Base-by-base conservation (phyloP, 257 asterid species). In the Dorcoceras hygrometricum region DNA sequence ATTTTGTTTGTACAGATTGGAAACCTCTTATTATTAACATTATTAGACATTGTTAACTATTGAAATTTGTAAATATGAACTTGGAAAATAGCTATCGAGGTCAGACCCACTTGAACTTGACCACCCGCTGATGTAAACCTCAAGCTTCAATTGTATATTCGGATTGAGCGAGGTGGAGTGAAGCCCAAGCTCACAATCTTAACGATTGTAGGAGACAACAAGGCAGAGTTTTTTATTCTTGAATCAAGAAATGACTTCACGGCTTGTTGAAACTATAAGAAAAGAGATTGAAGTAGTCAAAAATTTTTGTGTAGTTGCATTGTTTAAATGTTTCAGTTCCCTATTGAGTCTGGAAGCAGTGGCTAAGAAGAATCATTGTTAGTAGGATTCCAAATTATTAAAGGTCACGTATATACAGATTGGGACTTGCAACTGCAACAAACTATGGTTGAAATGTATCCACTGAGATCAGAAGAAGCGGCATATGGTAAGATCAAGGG, bases 401-500 rank as follows among this genome's bases (percentile, higher is more conserved):
- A 31, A 34, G 24, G 4, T 9, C 8, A 23, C 23, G 23, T 8
- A 28, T 68, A 61, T 59, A 77, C 89, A 92, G 98, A 92, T 73
- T 92, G 97, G 98, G 98, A 92, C 84, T 71, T 80, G 74, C 87
- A 86, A 73, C 80, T 92, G 82, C 98, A 92, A 59, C 96, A 92
- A 48, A 92, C 98, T 28, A 92, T 92, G 96, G 96, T 83, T 39
- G 96, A 86, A 69, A 90, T 92, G 82, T 92, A 89, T 57, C 89
- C 95, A 65, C 78, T 92, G 65, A 84, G 88, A 43, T 87, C 97
- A 22, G 98, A 87, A 79, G 98, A 92, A 83, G 97, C 95, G 62
- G 98, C 98, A 18, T 92, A 92, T 75, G 82, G 67, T 84, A 87
- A 89, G 85, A 54, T 92, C 64, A 92, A 84, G 73, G 97, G 96